Conservation (phyloP, 805 yeast species). For the Kodamaea kakaduensis region DNA sequence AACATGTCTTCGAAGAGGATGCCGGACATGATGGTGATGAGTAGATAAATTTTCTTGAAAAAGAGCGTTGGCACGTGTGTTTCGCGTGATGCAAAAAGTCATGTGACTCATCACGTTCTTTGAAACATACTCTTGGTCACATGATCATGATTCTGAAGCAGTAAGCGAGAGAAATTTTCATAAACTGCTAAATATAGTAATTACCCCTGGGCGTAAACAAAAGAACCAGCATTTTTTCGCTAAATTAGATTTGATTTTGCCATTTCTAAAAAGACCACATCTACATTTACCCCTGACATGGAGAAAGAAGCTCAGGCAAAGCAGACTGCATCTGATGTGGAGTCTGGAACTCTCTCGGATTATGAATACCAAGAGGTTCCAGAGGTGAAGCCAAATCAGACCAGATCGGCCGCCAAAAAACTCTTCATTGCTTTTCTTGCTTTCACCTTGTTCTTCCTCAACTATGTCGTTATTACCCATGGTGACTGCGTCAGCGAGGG, state of each 20-base stretch:
- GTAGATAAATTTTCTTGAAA: background rate
- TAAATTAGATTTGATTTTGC: background rate
- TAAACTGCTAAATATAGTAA: conserved; percentile 3
- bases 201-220: conserved; percentile 2
- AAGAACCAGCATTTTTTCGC: conserved; percentile 4
- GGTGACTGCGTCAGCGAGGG: background rate
- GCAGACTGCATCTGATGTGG: conserved; percentile 2
- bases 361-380: conserved; percentile 5
- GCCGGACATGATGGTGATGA: conserved; percentile 35
- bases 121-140: background rate
- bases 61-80: no score
- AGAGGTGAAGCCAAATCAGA: conserved; percentile 1
- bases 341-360: conserved; percentile 1
- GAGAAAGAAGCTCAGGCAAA: no score
- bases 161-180: conserved; percentile 1
- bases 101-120: background rate
- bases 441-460: conserved; percentile 1
- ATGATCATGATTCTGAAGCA: background rate
- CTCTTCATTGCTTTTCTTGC: background rate
- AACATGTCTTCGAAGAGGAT: conserved; percentile 92
- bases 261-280: no score
- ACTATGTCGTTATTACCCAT: background rate
- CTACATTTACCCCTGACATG: no score
- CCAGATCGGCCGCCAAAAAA: conserved; percentile 6
- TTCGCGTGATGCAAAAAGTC: no score